Evolutionary conservation across 805 yeast genomes (phyloP), one percentile per base, ranked within the genome.

Genomic region (Kodamaea hsintzibuensis): DNA sequence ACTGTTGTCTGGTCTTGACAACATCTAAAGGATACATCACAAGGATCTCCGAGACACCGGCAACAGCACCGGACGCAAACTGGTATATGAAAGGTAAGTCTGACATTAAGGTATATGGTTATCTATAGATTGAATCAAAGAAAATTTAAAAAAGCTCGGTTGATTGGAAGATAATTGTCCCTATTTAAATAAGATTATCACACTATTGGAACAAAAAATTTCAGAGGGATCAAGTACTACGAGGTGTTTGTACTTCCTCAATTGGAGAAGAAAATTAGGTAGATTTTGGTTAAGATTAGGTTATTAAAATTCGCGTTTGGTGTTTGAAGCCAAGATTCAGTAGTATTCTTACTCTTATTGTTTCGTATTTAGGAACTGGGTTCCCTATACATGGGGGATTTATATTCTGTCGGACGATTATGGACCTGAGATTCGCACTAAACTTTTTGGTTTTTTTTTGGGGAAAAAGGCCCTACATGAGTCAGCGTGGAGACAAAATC

Each of bases 21-120:
- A 95, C 97, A 71, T 93, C 99, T 66, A 93, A 77, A 44, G 99
- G 99, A 69, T 92, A 92, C 97, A 92, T 91, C 59, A 89, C 91
- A 63, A 91, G 78, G 70, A 92, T 89, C 76, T 95, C 99, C 25
- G 97, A 90, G 58, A 95, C 91, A 60, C 99, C 99, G 58, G 99
- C 99, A 65, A 92, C 81, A 67, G 96, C 98, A 63, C 96, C 99
- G 56, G 91, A 85, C 58, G 79, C 78, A 70, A 95, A 95, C 73
- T 95, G 98, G 80, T 95, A 93, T 42, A 85, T 66, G 68, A 95
- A 95, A 38, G 98, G 98, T 63, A 93, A 71, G 16, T 50, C 53
- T 18, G 53, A 43, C 53, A 50, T 50, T 22, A n/a, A 8, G 2
- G 13, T 14, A 17, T 46, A 14, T 18, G 33, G 38, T 25, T 43